Evolutionary conservation across 2,329 filamentous ascomycete species (phyloP).

Genomic region (Aurifilum marmelostoma): DNA sequence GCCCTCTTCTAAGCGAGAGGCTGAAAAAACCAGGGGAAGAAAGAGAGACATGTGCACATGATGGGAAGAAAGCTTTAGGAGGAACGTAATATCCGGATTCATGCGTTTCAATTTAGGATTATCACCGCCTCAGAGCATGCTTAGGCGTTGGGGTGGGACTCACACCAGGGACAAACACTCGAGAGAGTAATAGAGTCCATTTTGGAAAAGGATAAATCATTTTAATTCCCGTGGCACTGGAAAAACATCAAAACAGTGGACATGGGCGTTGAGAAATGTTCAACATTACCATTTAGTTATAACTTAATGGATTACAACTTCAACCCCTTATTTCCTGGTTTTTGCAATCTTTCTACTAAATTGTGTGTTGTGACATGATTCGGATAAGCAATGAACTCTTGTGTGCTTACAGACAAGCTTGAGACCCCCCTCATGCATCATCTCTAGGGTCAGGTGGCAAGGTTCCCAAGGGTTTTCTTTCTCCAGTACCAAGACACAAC

Average conservation of each 20-base stretch:
- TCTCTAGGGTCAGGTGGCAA: too few species aligned
- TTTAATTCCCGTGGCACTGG: constrained; percentile 1
- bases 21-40: neutral
- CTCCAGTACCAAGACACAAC: too few species aligned
- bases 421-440: too few species aligned
- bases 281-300: constrained; percentile 4
- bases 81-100: neutral
- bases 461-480: too few species aligned
- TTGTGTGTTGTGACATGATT: neutral
- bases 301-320: constrained; percentile 5
- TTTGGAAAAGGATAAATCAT: neutral
- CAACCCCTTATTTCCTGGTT: neutral
- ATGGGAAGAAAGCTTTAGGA: neutral
- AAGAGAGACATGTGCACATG: constrained; percentile 1
- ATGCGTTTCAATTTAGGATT: neutral
- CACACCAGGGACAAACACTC: neutral
- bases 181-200: neutral
- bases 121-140: neutral
- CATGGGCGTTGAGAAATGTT: neutral
- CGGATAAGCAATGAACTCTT: too few species aligned
- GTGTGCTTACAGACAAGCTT: too few species aligned
- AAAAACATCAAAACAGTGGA: neutral
- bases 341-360: too few species aligned
- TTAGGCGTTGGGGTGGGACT: constrained; percentile 10
- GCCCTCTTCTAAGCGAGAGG: constrained; percentile 13